Percentiles rank a stretch among this genome's conserved stretches.
These are phyloP conservation scores for Fusarium sp. DNA, from an alignment of 2,329 filamentous ascomycete genomes.

Conservation along the genomic window DNA sequence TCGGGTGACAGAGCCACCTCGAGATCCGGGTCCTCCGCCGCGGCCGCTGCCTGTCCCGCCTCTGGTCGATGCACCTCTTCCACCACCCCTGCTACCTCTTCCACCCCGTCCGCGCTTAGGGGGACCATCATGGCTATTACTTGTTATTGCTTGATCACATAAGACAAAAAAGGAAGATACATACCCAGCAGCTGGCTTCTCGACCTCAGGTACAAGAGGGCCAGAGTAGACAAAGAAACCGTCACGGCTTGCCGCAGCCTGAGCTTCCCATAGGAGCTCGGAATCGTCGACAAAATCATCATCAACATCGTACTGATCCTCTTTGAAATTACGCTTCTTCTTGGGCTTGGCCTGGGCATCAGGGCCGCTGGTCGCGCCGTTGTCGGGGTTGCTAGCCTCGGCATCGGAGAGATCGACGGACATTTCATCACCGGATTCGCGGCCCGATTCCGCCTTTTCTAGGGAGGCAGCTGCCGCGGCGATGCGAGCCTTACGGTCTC, in stretches of 20 bases:
- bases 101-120: conserved; percentile 73
- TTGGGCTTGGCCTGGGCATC: conserved; percentile 73
- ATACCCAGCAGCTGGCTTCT: conserved; percentile 71
- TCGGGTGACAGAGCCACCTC: conserved; percentile 76
- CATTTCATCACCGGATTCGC: conserved; percentile 83
- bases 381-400: conserved; percentile 89
- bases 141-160: conserved; percentile 47
- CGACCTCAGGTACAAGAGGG: conserved; percentile 85
- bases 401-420: conserved; percentile 78
- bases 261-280: conserved; percentile 93
- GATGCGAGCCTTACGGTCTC: conserved; percentile 86
- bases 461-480: conserved; percentile 87
- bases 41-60: conserved; percentile 55
- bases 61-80: conserved; percentile 72
- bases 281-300: conserved; percentile 93
- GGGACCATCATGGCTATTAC: conserved; percentile 72
- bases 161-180: conserved; percentile 40
- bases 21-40: conserved; percentile 71
- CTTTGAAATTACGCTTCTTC: conserved; percentile 82
- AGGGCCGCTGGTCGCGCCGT: conserved; percentile 69
- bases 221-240: conserved; percentile 99
- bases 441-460: conserved; percentile 76
- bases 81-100: conserved; percentile 59
- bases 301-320: conserved; percentile 85
- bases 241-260: conserved; percentile 91